Evolutionary conservation across 805 yeast species (phyloP), one percentile per base, ranked within the genome.

Genomic region (Zygotorulaspora florentina): DNA sequence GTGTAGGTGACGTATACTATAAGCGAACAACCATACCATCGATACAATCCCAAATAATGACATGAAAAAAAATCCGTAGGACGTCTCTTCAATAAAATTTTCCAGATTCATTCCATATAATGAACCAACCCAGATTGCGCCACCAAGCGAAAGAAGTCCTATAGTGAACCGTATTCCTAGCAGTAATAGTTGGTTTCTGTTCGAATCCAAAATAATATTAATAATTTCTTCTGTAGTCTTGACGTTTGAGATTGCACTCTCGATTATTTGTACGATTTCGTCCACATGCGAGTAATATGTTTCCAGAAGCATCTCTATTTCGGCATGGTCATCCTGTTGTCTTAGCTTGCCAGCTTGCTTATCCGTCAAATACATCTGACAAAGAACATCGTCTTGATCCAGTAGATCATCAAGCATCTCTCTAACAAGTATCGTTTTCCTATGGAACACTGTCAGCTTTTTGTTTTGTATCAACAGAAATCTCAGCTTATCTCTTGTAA

Each of bases 21-120:
- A 65, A 4, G 65, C 59, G 43, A 87, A 77, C 9, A 89, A 68
- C 6, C 69, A 53, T 0, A 73, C 45, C 8, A 77, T 58, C 2
- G 80, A 68, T 0, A 83, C 69, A 1, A 72, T 49, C 0, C 72
- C 69, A 2, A 65, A 15, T 1, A 57, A 50, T 1, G 73, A 63
- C 5, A 83, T 75, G 1, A 80, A 62, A 3, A 64, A 61, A 60
- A 88, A 86, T 27, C 96, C 96, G 52, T 75, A 74, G 45, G 77
- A 75, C 1, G 81, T 70, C 46, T 89, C 96, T 62, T 93, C 99
- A 17, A 93, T 82, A 60, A 86, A 89, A 66, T 91, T 93, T 59
- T 85, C 87, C 63, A 93, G 70, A 66, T 93, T 93, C 99, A 93
- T 93, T 29, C 99, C 99, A 65, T 90, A 93, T 9, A 88, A 70